Conservation (phyloP, 1,139 yeast genomes). For the Keqinozyma sinolaborantium region DNA sequence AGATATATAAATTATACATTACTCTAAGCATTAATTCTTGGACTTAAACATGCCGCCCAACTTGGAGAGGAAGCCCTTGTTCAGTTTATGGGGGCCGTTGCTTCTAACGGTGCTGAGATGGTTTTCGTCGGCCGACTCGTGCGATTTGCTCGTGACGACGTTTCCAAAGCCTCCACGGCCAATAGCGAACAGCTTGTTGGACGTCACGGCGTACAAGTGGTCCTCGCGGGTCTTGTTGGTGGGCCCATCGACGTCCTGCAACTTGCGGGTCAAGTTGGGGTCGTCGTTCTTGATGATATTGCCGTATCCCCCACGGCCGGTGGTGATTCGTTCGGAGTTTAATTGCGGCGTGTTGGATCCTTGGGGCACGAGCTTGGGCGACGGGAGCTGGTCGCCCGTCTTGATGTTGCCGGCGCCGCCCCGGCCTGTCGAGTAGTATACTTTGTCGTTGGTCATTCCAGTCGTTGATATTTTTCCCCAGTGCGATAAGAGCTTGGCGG, state of each 20-base stretch:
- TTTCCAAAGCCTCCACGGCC: slow-evolving; percentile 54
- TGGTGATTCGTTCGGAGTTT: slow-evolving; percentile 55
- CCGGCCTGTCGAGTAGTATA: slow-evolving; percentile 63
- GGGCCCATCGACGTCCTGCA: slow-evolving; percentile 62
- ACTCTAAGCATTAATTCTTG: neutral
- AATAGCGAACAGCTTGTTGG: slow-evolving; percentile 37
- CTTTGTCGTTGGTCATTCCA: slow-evolving; percentile 26
- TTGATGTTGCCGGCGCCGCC: slow-evolving; percentile 80
- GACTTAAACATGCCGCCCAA: slow-evolving; percentile 25
- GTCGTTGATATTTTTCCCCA: no score
- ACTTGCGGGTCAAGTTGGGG: slow-evolving; percentile 56
- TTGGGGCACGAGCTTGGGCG: slow-evolving; percentile 54
- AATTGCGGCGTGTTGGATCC: slow-evolving; percentile 66
- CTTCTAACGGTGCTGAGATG: slow-evolving; percentile 26
- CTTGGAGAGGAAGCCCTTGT: slow-evolving; percentile 29
- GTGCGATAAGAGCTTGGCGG: no score
- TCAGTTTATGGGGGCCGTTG: slow-evolving; percentile 16
- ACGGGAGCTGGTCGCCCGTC: slow-evolving; percentile 39
- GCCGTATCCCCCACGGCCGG: slow-evolving; percentile 83
- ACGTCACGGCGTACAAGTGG: slow-evolving; percentile 35
- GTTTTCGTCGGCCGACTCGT: slow-evolving; percentile 6
- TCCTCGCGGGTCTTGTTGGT: slow-evolving; percentile 12
- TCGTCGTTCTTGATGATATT: slow-evolving; percentile 68
- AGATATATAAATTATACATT: slow-evolving; percentile 2
- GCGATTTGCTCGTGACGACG: slow-evolving; percentile 17